A percentile compares a stretch with the other conserved stretches of the same genome.
Evolutionary conservation across 2,329 filamentous ascomycete genomes (phyloP).

Genomic region (Kalmusia sp.): DNA sequence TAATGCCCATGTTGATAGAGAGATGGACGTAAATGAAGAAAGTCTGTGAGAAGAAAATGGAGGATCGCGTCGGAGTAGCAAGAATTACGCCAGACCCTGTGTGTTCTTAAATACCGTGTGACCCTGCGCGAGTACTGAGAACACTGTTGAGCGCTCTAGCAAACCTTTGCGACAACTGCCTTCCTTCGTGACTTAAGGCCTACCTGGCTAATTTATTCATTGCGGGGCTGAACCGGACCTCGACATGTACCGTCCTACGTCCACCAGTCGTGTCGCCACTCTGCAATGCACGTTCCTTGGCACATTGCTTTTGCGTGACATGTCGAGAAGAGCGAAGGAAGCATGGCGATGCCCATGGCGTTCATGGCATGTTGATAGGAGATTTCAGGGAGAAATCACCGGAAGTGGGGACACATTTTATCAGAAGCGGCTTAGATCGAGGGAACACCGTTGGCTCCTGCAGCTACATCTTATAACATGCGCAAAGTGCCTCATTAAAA

Average conservation of each 20-base stretch:
- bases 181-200: not conserved
- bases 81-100: too few relatives aligned
- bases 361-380: not conserved
- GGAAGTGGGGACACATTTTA: not conserved
- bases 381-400: not conserved
- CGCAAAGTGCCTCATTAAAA: slow-evolving; percentile 1
- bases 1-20: not conserved
- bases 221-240: not conserved
- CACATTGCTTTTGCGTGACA: not conserved
- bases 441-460: not conserved
- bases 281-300: not conserved
- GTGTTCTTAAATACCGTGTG: too few relatives aligned
- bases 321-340: slow-evolving; percentile 4
- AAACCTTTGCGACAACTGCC: not conserved
- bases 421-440: not conserved
- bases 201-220: not conserved
- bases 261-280: not conserved
- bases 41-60: not conserved
- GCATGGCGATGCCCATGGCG: not conserved
- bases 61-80: not conserved
- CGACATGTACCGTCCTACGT: not conserved
- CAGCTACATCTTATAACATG: not conserved
- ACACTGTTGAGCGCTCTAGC: not conserved
- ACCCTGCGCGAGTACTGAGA: too few relatives aligned
- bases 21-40: not conserved